Evolutionary conservation across 192 early-diverging fungal species (phyloP), one percentile per base, ranked within the genome.

Genomic region (Funneliformis mosseae): DNA sequence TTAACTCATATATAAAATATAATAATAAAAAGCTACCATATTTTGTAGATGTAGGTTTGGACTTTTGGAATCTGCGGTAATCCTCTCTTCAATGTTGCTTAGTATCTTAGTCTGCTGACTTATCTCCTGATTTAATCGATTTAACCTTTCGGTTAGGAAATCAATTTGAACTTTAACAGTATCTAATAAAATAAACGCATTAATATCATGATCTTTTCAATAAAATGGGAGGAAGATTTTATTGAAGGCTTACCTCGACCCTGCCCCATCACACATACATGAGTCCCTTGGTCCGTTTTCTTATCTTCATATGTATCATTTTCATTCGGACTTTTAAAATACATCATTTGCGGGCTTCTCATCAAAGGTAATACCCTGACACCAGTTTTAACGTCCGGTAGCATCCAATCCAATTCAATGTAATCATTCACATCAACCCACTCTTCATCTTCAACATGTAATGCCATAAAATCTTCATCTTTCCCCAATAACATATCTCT

Each of bases 341-440:
- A 92, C 61, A 84, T 83, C 33, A 92, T 83, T 63, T 85, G 86
- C 2, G 92, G 92, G 11, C 89, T 80, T 83, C 87, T 92, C 27
- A 89, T 84, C 72, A 93, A 89, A 0, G 92, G 89, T 4, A 90
- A 80, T 27, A 92, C 87, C 42, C 82, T 79, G 3, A 86, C 80
- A 12, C 41, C 46, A 6, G 85, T 85, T 25, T 71, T 67, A 6
- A 88, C 71, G 8, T 85, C 55, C 1, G 85, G 85, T 45, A 83
- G 75, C 4, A 48, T 43, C 2, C 75, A 74, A 41, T 84, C 73
- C 33, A 91, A 68, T 48, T 88, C 90, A 18, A 88, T 81, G 80
- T 82, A 88, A 80, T 92, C 90, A 68, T 89, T 86, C 14, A 84
- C 74, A 80, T 91, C 84, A 18, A 89, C 64, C 91, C 91, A 92